These are phyloP conservation scores for Fusarium decemcellulare DNA, from an alignment of 2,329 filamentous ascomycete genomes.

Conservation along the genomic window DNA sequence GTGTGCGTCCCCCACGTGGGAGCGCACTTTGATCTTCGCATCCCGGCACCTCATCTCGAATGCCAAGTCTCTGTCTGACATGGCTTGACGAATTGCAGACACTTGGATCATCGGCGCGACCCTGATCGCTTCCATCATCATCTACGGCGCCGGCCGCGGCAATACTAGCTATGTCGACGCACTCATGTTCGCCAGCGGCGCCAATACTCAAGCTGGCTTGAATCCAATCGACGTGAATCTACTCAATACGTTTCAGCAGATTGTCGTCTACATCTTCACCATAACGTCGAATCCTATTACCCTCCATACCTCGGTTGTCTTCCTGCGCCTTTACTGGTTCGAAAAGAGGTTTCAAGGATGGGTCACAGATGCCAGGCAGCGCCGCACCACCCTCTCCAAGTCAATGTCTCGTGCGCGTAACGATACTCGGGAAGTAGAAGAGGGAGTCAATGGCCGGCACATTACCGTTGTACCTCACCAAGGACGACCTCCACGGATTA, in stretches of 20 bases:
- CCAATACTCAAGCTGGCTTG: conserved; percentile 92
- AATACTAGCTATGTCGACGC: conserved; percentile 86
- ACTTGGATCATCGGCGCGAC: conserved; percentile 83
- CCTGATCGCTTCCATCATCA: conserved; percentile 81
- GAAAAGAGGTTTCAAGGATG: conserved; percentile 94
- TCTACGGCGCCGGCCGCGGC: conserved; percentile 74
- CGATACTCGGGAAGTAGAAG: conserved; percentile 67
- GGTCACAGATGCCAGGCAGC: conserved; percentile 77
- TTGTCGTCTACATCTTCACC: conserved; percentile 78
- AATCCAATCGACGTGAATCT: conserved; percentile 83
- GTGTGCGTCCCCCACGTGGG: conserved; percentile 36
- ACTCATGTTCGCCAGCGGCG: conserved; percentile 87
- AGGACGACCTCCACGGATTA: conserved; percentile 68
- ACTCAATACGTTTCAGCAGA: conserved; percentile 80
- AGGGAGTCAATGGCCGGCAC: conserved; percentile 74
- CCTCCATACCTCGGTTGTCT: conserved; percentile 88
- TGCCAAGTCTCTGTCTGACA: conserved; percentile 37
- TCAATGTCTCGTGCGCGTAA: conserved; percentile 66
- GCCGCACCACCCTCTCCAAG: conserved; percentile 75
- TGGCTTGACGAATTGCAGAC: conserved; percentile 63
- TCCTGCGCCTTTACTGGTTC: conserved; percentile 96
- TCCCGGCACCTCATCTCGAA: conserved; percentile 8
- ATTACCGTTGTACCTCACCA: conserved; percentile 77
- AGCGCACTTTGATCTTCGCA: conserved; percentile 26
- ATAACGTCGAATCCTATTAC: conserved; percentile 87